Percentiles rank a stretch among this genome's conserved stretches.
phyloP scores from a whole-genome alignment of 257 asterid species.

The Galeopsis tetrahit region DNA sequence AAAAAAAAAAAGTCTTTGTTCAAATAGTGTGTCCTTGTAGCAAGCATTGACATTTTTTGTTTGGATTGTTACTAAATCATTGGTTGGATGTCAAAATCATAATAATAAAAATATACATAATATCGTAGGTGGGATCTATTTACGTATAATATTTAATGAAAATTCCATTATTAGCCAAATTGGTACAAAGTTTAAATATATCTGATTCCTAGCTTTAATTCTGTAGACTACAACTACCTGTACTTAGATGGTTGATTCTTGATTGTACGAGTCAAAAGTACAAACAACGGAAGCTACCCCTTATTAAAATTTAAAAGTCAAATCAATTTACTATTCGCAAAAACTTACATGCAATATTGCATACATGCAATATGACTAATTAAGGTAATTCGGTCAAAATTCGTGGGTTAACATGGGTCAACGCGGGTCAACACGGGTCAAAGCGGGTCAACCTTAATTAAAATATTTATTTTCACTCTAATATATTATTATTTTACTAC shows the following conservation, averaged over 20 bases:
- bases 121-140: slow-evolving; percentile 13
- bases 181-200: background rate
- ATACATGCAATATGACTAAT: no score
- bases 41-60: slow-evolving; percentile 16
- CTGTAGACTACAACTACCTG: background rate
- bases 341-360: no score
- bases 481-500: no score
- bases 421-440: no score
- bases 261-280: background rate
- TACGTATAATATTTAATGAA: background rate
- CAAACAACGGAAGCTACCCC: background rate
- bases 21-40: slow-evolving; percentile 13
- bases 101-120: background rate
- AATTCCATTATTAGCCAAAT: slow-evolving; percentile 12
- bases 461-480: no score
- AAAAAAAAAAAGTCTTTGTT: background rate
- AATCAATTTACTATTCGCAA: no score
- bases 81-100: slow-evolving; percentile 5
- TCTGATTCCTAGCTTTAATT: background rate
- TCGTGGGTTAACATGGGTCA: no score
- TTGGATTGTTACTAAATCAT: slow-evolving; percentile 14
- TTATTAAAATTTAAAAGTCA: background rate
- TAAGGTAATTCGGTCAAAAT: no score
- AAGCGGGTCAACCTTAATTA: no score
- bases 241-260: background rate